phyloP scores from a whole-genome alignment of 768 basidiomycete species.

The Leccinum boreale region DNA sequence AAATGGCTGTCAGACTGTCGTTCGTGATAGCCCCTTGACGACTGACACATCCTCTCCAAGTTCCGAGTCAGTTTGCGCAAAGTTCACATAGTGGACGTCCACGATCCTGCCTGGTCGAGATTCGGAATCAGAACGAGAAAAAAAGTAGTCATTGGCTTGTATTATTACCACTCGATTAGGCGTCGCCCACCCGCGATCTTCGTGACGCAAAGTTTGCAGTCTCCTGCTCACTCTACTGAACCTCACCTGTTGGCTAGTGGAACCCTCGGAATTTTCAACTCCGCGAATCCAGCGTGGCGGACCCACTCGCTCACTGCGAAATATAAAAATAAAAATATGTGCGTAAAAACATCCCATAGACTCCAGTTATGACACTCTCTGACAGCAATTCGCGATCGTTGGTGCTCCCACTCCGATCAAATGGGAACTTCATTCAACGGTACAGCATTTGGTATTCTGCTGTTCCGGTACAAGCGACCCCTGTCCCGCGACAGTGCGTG shows the following conservation, averaged over 20 bases:
- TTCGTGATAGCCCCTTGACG: constrained; percentile 18
- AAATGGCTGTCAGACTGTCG: constrained; percentile 19
- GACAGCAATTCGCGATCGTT: constrained; percentile 1
- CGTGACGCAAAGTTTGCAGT: constrained; percentile 5
- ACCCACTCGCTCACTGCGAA: background rate
- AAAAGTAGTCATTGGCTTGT: constrained; percentile 19
- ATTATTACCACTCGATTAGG: constrained; percentile 25
- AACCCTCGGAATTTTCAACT: constrained; percentile 21
- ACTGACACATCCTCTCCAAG: constrained; percentile 18
- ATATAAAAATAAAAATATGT: constrained; percentile 1
- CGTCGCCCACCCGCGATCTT: constrained; percentile 6
- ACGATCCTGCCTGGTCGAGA: constrained; percentile 15
- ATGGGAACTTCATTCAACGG: background rate
- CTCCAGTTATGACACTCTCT: background rate
- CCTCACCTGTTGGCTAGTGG: background rate
- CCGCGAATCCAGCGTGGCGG: constrained; percentile 32
- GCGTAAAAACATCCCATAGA: constrained; percentile 14
- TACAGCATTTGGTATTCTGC: constrained; percentile 1
- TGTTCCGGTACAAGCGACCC: background rate
- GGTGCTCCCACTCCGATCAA: constrained; percentile 16
- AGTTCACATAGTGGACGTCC: constrained; percentile 22
- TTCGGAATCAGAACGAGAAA: constrained; percentile 8
- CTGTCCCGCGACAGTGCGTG: constrained; percentile 3
- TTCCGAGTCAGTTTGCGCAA: constrained; percentile 12
- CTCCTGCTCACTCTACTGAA: background rate